phyloP scores from a whole-genome alignment of 129 eudicot species.

The Oenanthe sinensis region DNA sequence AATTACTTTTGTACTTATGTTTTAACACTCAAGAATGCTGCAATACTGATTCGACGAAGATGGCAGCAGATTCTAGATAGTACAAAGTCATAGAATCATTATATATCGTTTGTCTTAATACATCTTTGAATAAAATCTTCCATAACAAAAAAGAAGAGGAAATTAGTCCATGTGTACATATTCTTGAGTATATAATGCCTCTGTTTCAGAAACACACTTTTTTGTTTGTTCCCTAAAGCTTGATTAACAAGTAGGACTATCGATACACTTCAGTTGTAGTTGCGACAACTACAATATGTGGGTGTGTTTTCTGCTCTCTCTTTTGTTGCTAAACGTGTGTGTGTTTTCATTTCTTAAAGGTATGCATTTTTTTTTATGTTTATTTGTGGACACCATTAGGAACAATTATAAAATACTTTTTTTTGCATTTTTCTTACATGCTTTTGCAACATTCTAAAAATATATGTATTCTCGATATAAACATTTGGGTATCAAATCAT shows the following conservation, averaged over 20 bases:
- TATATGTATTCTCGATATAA: background rate
- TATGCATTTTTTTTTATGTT: background rate
- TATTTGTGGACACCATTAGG: background rate
- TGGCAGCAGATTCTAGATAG: background rate
- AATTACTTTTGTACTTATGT: background rate
- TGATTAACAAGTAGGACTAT: background rate
- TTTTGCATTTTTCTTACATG: background rate
- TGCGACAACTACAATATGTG: background rate
- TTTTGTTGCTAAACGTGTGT: background rate
- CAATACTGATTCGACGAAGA: no score
- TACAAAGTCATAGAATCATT: background rate
- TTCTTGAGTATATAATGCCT: background rate
- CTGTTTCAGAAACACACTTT: background rate
- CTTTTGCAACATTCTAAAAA: background rate
- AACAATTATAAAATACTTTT: background rate
- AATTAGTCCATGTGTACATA: background rate
- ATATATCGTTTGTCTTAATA: background rate
- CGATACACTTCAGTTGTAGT: background rate
- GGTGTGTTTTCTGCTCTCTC: background rate
- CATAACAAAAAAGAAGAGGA: background rate
- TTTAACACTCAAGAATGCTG: no score
- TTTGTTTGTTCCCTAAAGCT: background rate
- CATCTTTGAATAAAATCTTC: background rate
- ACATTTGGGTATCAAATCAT: background rate
- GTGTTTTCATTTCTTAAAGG: background rate